Evolutionary conservation across 2,329 filamentous ascomycete species (phyloP).

Genomic region (Hypoxylon sp.): DNA sequence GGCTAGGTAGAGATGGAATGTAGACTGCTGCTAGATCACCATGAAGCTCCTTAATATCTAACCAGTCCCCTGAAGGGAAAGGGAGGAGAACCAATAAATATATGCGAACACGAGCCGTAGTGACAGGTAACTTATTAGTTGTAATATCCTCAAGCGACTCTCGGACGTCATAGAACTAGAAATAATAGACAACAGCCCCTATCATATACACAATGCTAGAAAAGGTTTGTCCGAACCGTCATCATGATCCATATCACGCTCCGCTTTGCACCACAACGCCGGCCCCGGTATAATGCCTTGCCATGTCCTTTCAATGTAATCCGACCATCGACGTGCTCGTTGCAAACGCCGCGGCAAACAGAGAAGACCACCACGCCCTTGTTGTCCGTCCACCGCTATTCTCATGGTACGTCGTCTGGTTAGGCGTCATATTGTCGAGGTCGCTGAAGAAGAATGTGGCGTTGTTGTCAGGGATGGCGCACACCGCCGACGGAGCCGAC

Average conservation of each 20-base stretch:
- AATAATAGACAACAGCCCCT: slow-evolving; percentile 17
- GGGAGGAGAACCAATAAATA: slow-evolving; percentile 11
- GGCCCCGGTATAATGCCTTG: slow-evolving; percentile 1
- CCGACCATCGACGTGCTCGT: slow-evolving; percentile 31
- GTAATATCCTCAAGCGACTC: background rate
- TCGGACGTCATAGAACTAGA: slow-evolving; percentile 21
- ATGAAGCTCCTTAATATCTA: slow-evolving; percentile 13
- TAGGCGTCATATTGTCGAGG: slow-evolving; percentile 62
- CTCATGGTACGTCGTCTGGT: slow-evolving; percentile 61
- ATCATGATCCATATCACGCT: slow-evolving; percentile 10
- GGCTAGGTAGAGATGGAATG: background rate
- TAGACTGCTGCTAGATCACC: background rate
- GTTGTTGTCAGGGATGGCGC: slow-evolving; percentile 65
- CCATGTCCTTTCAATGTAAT: slow-evolving; percentile 25
- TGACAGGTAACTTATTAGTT: slow-evolving; percentile 5
- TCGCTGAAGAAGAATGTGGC: slow-evolving; percentile 66
- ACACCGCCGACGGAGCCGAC: slow-evolving; percentile 59
- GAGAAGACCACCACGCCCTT: slow-evolving; percentile 18
- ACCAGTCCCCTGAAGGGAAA: slow-evolving; percentile 1
- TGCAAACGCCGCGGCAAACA: slow-evolving; percentile 26
- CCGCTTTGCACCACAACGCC: background rate
- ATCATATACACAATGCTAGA: slow-evolving; percentile 19
- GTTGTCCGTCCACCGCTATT: slow-evolving; percentile 12
- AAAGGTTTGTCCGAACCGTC: slow-evolving; percentile 14
- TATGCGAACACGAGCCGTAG: slow-evolving; percentile 6